Base-by-base conservation (phyloP, 108 stramenopile species). In the Skeletonema costatum region DNA sequence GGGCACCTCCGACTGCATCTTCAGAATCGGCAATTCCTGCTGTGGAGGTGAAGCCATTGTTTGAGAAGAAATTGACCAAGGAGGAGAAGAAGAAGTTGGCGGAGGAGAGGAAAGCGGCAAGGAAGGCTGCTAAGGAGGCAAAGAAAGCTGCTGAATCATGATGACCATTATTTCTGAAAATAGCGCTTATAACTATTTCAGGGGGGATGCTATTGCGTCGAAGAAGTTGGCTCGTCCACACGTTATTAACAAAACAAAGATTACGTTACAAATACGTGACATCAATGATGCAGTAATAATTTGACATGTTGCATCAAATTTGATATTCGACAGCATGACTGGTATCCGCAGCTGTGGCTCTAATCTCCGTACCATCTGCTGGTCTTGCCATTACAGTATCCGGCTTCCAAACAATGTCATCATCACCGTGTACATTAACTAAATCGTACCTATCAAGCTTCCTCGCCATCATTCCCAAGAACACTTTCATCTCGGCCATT, bases 1-100 rank as follows among this genome's bases (percentile, higher is more conserved):
- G 96, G 39, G 83, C 83, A 17, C 77, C 86, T 9, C 71, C 71
- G 5, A 4, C 53, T 7, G 29, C 53, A 10, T 56, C 53, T 10
- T 16, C 53, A 29, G 48, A 65, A n/a, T 39, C 53, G 10, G 60
- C 31, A 35, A 39, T 4, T 10, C 60, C 50, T 31, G 78, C 64
- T 46, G 62, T 64, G 75, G 73, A 87, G 58, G 59, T 83, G 53
- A 62, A 74, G 74, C 90, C 87, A 25, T 77, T 92, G 67, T 94
- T 92, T 84, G 91, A 94, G 63, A 89, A 87, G 71, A 97, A 97
- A 75, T 75, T 95, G 60, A 90, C 90, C 53, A 97, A 97, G 62
- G 93, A 96, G 74, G 96, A 96, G 78, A 96, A 94, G 88, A 97
- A 95, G 63, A 88, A 86, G 35, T 30, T 87, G 30, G 91, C 96